A percentile compares a stretch with the other conserved stretches of the same genome.
phyloP scores from a whole-genome alignment of 2,329 filamentous ascomycete genomes.

The Nectriaceae sp. region DNA sequence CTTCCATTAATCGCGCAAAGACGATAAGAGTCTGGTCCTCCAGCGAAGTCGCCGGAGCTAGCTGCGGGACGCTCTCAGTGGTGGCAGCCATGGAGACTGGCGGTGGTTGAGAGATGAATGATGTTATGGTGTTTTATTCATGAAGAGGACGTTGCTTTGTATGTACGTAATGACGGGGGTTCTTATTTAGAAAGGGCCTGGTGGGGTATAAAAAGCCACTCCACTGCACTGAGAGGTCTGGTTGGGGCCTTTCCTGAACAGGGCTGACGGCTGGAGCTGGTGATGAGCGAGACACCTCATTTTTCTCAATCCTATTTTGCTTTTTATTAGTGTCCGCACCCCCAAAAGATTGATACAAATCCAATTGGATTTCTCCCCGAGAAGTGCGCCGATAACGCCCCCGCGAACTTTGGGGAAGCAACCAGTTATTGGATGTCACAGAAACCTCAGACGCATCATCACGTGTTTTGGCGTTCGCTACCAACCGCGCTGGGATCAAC shows the following conservation, averaged over 20 bases:
- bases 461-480: slow-evolving; percentile 27
- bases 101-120: neutral
- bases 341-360: no score
- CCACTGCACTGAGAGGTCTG: no score
- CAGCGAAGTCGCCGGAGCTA: slow-evolving; percentile 39
- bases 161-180: neutral
- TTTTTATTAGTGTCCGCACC: slow-evolving; percentile 4
- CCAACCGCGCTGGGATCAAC: slow-evolving; percentile 15
- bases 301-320: no score
- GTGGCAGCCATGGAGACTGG: slow-evolving; percentile 13
- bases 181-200: no score
- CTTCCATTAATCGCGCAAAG: slow-evolving; percentile 87
- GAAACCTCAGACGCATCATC: slow-evolving; percentile 5
- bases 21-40: slow-evolving; percentile 73
- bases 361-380: neutral
- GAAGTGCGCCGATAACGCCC: neutral
- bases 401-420: neutral
- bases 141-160: neutral
- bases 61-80: slow-evolving; percentile 32
- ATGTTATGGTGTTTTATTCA: neutral
- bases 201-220: no score
- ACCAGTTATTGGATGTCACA: neutral
- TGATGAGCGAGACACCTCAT: no score
- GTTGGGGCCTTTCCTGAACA: no score
- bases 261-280: no score